These are phyloP conservation scores for Colletotrichum tamarilloi DNA, from an alignment of 2,329 filamentous ascomycete genomes.

Conservation along the genomic window DNA sequence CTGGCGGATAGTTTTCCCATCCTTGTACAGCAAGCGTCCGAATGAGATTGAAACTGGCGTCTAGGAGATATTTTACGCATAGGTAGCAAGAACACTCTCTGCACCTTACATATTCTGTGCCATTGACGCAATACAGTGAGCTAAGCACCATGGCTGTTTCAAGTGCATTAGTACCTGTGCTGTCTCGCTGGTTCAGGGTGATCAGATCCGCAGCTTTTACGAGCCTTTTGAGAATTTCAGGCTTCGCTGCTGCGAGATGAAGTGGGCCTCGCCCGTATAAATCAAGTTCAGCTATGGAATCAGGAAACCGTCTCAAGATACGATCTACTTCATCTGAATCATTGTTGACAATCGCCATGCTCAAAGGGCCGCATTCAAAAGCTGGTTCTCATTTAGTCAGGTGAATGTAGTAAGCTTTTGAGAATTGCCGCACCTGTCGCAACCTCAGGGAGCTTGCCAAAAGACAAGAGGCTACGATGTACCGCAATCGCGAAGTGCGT, in stretches of 20 bases:
- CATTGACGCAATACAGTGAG: fast-evolving
- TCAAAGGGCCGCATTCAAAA: background rate
- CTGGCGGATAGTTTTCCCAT: no score
- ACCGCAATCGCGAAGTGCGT: background rate
- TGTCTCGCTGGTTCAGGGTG: background rate
- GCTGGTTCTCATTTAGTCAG: no score
- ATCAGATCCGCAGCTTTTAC: background rate
- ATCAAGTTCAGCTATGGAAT: background rate
- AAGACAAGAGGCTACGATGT: background rate
- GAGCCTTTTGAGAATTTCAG: fast-evolving
- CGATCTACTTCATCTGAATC: background rate
- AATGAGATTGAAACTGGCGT: background rate
- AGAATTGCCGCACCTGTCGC: background rate
- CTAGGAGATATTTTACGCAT: background rate
- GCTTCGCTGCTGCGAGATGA: background rate
- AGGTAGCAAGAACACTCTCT: background rate
- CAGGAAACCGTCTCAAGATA: fast-evolving
- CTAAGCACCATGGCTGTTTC: background rate
- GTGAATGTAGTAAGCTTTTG: no score
- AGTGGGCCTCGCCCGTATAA: background rate
- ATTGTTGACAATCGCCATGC: background rate
- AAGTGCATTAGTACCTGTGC: fast-evolving
- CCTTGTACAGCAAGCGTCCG: background rate
- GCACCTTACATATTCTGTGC: fast-evolving
- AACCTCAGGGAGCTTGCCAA: background rate